Evolutionary conservation across 140 eudicot species (phyloP), one percentile per base, ranked within the genome.

Genomic region (Stevia rebaudiana): DNA sequence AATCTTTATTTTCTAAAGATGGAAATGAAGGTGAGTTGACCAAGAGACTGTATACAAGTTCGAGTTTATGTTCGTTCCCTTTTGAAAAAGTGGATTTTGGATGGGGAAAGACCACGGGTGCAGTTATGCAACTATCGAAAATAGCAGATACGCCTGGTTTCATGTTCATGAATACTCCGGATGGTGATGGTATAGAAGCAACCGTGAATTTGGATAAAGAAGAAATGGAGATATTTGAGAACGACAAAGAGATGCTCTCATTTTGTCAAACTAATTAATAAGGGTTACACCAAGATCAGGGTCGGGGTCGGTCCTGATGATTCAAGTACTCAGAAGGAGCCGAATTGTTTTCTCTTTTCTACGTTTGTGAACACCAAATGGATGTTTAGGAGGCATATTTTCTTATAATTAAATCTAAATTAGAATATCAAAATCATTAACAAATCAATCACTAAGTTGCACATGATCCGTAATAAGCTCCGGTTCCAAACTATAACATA

Each of bases 151-250:
- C 0, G 13, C 25, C 3, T 44, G 42, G 22, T 9, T 63, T 63
- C 11, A 0, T 23, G 0, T 19, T 63, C 0, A 43, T 41, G 56
- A 57, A 63, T 25, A 44, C 69, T 2, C 56, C 69, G 6, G 21
- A 50, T 25, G 57, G 57, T 16, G 44, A 63, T 24, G 69, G 69
- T 0, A 44, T 63, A 6, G 57, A 63, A 46, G 69, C 43, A 1
- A 0, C 9, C 0, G 69, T 63, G n/a, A 8, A 11, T 11, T 63
- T 43, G 39, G 56, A 24, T 3, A 50, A 43, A 63, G 11, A 42
- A 63, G 33, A 63, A 8, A 63, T 63, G 68, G 68, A n/a, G 6
- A 13, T 41, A 24, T 63, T 63, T 63, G 21, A 37, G 15, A 60
- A 37, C 11, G 66, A 60, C 15, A 23, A 60, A 5, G 49, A 60